Evolutionary conservation across 2,329 filamentous ascomycete genomes (phyloP).

Genomic region (Xylariaceae sp.): DNA sequence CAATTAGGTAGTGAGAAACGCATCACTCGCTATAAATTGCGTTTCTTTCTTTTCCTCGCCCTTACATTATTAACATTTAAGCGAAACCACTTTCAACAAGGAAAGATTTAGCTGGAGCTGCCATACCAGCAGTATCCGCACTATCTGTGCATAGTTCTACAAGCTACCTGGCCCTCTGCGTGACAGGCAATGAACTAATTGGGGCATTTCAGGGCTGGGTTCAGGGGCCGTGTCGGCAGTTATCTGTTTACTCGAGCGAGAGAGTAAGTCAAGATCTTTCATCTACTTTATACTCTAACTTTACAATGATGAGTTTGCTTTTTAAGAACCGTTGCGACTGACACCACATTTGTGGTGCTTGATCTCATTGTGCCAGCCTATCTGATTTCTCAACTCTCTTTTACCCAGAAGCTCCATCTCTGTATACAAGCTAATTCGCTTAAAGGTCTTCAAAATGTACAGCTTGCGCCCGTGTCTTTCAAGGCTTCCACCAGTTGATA

Average conservation of each 20-base stretch:
- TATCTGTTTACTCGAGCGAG: neutral
- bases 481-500: conserved; percentile 46
- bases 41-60: too few relatives aligned
- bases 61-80: neutral
- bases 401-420: conserved; percentile 1
- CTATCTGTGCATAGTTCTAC: neutral
- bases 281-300: neutral
- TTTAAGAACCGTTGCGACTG: conserved; percentile 67
- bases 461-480: conserved; percentile 62
- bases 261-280: conserved; percentile 7
- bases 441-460: conserved; percentile 49
- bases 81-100: neutral
- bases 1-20: too few relatives aligned
- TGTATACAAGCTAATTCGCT: conserved; percentile 32
- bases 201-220: neutral
- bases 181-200: neutral
- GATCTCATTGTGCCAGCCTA: conserved; percentile 60
- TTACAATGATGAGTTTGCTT: conserved; percentile 57
- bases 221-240: neutral
- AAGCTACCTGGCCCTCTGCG: neutral
- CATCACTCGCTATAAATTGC: too few relatives aligned
- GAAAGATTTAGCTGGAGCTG: neutral
- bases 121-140: neutral
- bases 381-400: conserved; percentile 45
- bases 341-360: conserved; percentile 55